A percentile compares a stretch with the other conserved stretches of the same genome.
Conservation (phyloP, 2,329 filamentous ascomycete genomes). For the Botrytis squamosa region DNA sequence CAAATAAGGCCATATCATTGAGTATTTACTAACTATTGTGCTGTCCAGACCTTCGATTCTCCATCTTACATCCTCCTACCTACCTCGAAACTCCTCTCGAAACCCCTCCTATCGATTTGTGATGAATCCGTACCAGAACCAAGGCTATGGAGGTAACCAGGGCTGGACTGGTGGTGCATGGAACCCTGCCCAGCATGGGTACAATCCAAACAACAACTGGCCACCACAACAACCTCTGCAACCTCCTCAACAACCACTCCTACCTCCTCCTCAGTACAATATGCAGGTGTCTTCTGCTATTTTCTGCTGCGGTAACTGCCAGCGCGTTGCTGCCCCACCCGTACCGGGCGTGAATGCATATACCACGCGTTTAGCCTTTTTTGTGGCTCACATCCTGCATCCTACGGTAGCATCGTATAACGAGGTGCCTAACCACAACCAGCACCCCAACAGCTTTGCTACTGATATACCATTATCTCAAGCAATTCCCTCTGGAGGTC, state of each 20-base stretch:
- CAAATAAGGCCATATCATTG: neutral
- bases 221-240: neutral
- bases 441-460: neutral
- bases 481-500: neutral
- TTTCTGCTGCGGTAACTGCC: conserved; percentile 4
- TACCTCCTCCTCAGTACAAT: neutral
- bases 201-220: neutral
- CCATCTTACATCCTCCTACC: neutral
- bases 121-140: neutral
- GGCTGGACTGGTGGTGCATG: neutral
- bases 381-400: neutral
- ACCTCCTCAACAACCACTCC: neutral
- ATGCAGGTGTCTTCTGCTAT: neutral
- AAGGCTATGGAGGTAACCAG: neutral
- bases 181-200: neutral
- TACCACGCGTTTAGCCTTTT: conserved; percentile 2
- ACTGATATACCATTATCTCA: neutral
- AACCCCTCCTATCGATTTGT: no score
- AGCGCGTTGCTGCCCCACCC: neutral
- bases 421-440: neutral
- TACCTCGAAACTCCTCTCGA: neutral
- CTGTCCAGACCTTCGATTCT: neutral
- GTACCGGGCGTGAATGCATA: neutral
- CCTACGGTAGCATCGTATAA: conserved; percentile 1
- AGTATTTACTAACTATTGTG: neutral